Base-by-base conservation (phyloP, 2,329 filamentous ascomycete genomes). In the Colletotrichum plurivorum region DNA sequence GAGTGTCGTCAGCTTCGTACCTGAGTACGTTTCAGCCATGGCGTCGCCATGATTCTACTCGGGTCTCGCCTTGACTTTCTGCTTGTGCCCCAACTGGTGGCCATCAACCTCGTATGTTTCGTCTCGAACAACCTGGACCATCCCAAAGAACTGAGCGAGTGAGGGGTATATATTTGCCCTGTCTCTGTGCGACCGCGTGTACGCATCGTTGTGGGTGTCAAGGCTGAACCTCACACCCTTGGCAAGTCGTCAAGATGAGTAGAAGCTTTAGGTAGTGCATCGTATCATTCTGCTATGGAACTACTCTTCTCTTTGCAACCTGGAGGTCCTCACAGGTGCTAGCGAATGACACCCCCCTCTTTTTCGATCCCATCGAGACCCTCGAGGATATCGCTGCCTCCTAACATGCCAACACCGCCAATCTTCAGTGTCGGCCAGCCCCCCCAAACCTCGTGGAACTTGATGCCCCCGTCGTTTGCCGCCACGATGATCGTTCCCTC, bases 391-490 rank as follows among this genome's bases (percentile, higher is more conserved):
- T 93, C 90, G 80, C 94, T 97, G 5, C 94, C 93, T 13, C 93
- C 93, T 25, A 97, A 83, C 71, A 93, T 83, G 2, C 93, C 90
- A 46, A 61, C 55, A 49, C 85, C 84, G 10, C 81, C 79, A 22
- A 83, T 79, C 20, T 85, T 87, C 9, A 83, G 81, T 75, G 88
- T 91, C 73, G 83, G 85, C 48, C 86, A 83, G 2, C 88, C 87
- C n/a, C 88, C 87, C 96, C 95, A 98, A 12, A 99, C 90, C 81
- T 98, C 95, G 79, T 98, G 94, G 75, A 98, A 98, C 77, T 96
- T 96, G 79, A 98, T 92, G 74, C 90, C 97, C 77, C 94, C 92
- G 80, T 98, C 95, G 76, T 94, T 97, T 51, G 94, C 93, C 16
- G 95, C 95, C 61, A 99, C 92, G 18, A 98, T 93, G 73, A 99